phyloP scores from a whole-genome alignment of 148 eudicot species.

The Pharnaceum exiguum region DNA sequence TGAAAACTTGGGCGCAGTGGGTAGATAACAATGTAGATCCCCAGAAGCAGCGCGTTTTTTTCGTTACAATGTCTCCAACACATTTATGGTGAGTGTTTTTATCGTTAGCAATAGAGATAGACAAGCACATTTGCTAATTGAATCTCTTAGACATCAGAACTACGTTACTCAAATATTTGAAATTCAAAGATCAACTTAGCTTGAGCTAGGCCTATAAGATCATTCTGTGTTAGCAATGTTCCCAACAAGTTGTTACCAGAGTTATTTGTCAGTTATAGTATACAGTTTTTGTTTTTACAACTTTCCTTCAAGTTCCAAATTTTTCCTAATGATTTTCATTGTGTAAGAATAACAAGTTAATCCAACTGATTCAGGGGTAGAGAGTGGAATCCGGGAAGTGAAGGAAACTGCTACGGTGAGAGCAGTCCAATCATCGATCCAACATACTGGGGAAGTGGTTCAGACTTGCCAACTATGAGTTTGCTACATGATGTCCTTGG shows the following conservation, averaged over 20 bases:
- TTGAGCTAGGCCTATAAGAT: background rate
- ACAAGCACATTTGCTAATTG: background rate
- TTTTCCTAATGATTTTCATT: no score
- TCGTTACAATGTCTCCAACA: conserved; percentile 84
- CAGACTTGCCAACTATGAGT: conserved; percentile 41
- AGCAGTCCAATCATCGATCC: conserved; percentile 45
- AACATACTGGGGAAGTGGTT: conserved; percentile 47
- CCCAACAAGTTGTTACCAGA: no score
- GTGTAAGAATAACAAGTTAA: no score
- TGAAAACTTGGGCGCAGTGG: conserved; percentile 89
- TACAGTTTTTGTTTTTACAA: no score
- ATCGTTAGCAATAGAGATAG: no score
- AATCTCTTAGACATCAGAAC: background rate
- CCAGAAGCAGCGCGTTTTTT: conserved; percentile 64
- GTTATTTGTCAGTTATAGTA: no score
- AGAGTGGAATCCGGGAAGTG: conserved; percentile 38
- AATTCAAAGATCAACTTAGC: background rate
- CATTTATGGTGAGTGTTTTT: background rate
- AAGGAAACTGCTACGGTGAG: conserved; percentile 57
- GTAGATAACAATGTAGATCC: conserved; percentile 68
- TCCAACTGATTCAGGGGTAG: no score
- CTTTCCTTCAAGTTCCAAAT: no score
- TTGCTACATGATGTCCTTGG: conserved; percentile 33
- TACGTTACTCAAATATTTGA: background rate
- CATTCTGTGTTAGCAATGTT: no score